Conservation (phyloP, 2,329 filamentous ascomycete genomes). For the Colletotrichum somersetense region DNA sequence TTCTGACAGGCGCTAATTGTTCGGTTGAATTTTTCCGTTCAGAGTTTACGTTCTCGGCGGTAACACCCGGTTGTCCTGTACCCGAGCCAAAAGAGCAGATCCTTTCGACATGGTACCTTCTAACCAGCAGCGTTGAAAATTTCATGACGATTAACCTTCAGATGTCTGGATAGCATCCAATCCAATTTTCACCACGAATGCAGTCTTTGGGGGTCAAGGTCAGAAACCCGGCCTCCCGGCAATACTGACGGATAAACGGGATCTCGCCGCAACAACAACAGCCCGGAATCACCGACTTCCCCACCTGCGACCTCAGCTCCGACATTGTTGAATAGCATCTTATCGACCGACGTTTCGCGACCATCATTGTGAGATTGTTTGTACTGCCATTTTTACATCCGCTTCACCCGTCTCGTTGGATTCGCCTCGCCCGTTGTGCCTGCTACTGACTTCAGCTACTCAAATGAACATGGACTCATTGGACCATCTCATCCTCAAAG, state of each 20-base stretch:
- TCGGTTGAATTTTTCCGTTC: slow-evolving; percentile 30
- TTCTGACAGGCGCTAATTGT: background rate
- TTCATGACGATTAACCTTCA: no score
- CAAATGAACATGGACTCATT: slow-evolving; percentile 16
- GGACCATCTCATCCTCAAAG: slow-evolving; percentile 19
- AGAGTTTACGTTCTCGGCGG: slow-evolving; percentile 34
- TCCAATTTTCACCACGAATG: background rate
- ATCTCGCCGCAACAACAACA: slow-evolving; percentile 35
- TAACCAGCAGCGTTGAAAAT: background rate
- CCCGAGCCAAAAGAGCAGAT: background rate
- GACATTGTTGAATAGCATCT: slow-evolving; percentile 19
- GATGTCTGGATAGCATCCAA: background rate
- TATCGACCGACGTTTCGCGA: background rate
- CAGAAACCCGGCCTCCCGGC: slow-evolving; percentile 8
- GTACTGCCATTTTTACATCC: background rate
- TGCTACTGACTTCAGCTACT: background rate
- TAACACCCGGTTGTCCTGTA: background rate
- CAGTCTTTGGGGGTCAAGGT: background rate
- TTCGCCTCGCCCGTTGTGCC: background rate
- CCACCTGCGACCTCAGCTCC: slow-evolving; percentile 16
- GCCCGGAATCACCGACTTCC: slow-evolving; percentile 34
- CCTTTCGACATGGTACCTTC: background rate
- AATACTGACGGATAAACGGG: slow-evolving; percentile 35
- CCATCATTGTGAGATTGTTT: background rate
- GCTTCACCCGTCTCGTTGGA: background rate